Evolutionary conservation across 2,329 filamentous ascomycete species (phyloP), one percentile per base, ranked within the genome.

Genomic region (Trichoderma hamatum): DNA sequence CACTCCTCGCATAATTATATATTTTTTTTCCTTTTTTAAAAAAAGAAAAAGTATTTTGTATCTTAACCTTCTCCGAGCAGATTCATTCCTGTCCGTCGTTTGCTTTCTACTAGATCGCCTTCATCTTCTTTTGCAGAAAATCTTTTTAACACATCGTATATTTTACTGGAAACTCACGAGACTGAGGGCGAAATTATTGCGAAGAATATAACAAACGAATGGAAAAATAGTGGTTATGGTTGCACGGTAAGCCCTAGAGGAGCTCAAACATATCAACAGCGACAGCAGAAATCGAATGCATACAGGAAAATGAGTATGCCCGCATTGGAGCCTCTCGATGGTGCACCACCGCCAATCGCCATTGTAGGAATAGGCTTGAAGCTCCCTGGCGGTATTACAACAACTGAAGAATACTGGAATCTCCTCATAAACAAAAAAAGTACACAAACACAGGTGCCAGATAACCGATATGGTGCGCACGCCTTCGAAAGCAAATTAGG

Each of bases 361-460:
- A 76, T 79, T 49, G 71, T 75, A 13, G 78, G 78, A n/a, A 76
- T 79, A 70, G 78, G 72, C 1, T 70, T 78, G 69, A 74, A 76
- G 9, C 74, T 80, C 3, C 78, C 78, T 0, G 78, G 78, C 2
- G 71, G 73, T 1, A 70, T 80, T 7, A 58, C 68, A 1, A 73
- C 73, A 34, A 64, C 73, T 0, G 62, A 73, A 9, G 73, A 72
- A 3, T 77, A 76, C 51, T 81, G 78, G 78, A 72, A 78, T 52
- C 70, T 80, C 3, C 70, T 81, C 0, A 19, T 74, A 52, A 76
- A 78, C 52, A 75, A 76, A 28, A 70, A 3, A 10, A 63, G 24
- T 19, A 63, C 60, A 19, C 60, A 49, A 28, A 51, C 30, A 39
- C 43, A 63, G n/a, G 14, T 79, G 1, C 78, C 78, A 2, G 55